Evolutionary conservation across 257 asterid genomes (phyloP), one percentile per base, ranked within the genome.

Genomic region (Phtheirospermum japonicum): DNA sequence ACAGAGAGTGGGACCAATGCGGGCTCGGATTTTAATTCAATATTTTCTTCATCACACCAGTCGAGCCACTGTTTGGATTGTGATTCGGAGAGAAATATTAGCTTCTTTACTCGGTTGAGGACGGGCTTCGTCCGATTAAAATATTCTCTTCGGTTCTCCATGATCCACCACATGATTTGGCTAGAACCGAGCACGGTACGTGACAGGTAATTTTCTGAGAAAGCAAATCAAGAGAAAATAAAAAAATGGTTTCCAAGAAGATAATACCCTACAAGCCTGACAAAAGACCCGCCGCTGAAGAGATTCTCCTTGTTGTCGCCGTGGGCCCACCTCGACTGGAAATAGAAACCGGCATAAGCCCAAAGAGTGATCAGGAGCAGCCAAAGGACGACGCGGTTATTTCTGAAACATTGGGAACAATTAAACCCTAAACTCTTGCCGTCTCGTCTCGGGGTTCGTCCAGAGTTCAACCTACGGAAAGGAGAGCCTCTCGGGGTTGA

Each of bases 161-260:
- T 89, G 75, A 93, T 93, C 99, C 99, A 93, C 99, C 96, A 93
- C 75, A 87, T 71, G 68, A 93, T 86, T 74, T 93, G 99, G 36
- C 80, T 87, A 19, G 97, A 76, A 59, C 99, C 99, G 28, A 90
- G 94, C 30, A 83, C 88, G 36, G 96, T 89, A 19, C 88, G 94
- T 3, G 88, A 85, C 52, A 83, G 80, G 78, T 93, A 89, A 67
- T 84, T 75, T 67, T 93, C 99, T 93, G 94, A 78, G 67, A 72
- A 28, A 34, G 71, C 14, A 59, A 57, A 52, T 20, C 26, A 54
- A 32, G n/a, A 64, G 16, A 34, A 32, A 37, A 3, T 3, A 54
- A 9, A 8, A 4, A 6, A 8, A 48, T 48, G 26, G 14, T 48
- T 8, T 48, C 53, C 9, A 0, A 4, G 23, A 48, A 9, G 8